Conservation (phyloP, 208 protist genomes). For the Crithidia thermophila region DNA sequence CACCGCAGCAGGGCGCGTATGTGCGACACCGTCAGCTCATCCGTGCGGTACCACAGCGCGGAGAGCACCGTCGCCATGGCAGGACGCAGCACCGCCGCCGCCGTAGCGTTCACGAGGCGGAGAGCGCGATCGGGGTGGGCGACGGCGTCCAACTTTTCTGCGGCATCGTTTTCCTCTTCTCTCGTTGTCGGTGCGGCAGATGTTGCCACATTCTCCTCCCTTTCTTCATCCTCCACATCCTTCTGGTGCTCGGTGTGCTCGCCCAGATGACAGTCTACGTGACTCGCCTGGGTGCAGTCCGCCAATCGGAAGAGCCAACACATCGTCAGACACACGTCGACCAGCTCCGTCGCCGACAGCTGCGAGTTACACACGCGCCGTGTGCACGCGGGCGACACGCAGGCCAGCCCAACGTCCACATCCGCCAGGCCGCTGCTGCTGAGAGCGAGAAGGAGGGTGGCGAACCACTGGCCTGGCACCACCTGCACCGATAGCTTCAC, state of each 20-base stretch:
- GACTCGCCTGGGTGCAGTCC: background rate
- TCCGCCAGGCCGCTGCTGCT: conserved; percentile 48
- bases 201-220: background rate
- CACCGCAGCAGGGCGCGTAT: conserved; percentile 68
- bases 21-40: conserved; percentile 54
- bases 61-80: conserved; percentile 53
- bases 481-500: conserved; percentile 46
- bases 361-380: conserved; percentile 32
- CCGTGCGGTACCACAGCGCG: conserved; percentile 71
- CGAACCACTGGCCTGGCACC: conserved; percentile 58
- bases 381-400: conserved; percentile 44
- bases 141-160: too few relatives aligned
- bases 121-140: too few relatives aligned
- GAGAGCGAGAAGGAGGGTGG: conserved; percentile 48
- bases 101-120: too few relatives aligned
- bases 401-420: conserved; percentile 43
- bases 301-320: conserved; percentile 38
- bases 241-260: background rate
- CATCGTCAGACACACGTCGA: conserved; percentile 60
- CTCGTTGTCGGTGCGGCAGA: background rate
- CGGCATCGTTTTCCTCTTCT: too few relatives aligned
- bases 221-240: background rate
- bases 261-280: conserved; percentile 10
- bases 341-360: conserved; percentile 43
- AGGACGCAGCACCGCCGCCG: conserved; percentile 7